Percentiles rank a stretch among this genome's conserved stretches.
Conservation (phyloP, 2,329 filamentous ascomycete genomes). For the Curvularia hawaiiensis region DNA sequence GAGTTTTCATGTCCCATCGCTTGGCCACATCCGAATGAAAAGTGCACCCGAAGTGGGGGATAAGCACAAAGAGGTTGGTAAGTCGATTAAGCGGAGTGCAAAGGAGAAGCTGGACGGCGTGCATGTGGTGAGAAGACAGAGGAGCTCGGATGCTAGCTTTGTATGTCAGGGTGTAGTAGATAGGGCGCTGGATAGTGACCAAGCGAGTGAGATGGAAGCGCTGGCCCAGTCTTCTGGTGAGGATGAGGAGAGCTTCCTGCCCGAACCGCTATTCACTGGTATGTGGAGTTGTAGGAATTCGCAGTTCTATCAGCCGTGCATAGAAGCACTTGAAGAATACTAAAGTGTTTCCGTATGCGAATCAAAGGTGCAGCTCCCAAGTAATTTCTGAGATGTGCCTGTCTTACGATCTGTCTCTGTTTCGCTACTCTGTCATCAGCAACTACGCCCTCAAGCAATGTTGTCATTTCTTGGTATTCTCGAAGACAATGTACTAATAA, state of each 20-base stretch:
- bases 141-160: slow-evolving; percentile 28
- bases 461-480: not conserved
- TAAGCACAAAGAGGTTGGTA: slow-evolving; percentile 5
- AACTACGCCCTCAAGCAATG: not conserved
- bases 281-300: slow-evolving; percentile 12
- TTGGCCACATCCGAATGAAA: not conserved
- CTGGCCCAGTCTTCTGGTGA: not conserved
- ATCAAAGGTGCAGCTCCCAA: not conserved
- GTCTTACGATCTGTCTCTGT: not conserved
- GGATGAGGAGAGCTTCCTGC: slow-evolving; percentile 5
- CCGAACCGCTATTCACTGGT: slow-evolving; percentile 18
- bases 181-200: slow-evolving; percentile 3
- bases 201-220: not conserved
- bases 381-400: not conserved
- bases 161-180: slow-evolving; percentile 25
- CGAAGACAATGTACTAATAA: slow-evolving; percentile 13
- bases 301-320: slow-evolving; percentile 23
- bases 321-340: slow-evolving; percentile 25
- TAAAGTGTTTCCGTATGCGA: not conserved
- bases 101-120: slow-evolving; percentile 4
- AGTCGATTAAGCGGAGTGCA: slow-evolving; percentile 7
- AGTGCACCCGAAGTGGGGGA: not conserved
- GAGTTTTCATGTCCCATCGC: not conserved
- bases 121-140: slow-evolving; percentile 14
- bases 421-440: not conserved